Percentiles rank a stretch among this genome's conserved stretches.
Conservation (phyloP, 306 rosid species). For the Rosa rugosa region DNA sequence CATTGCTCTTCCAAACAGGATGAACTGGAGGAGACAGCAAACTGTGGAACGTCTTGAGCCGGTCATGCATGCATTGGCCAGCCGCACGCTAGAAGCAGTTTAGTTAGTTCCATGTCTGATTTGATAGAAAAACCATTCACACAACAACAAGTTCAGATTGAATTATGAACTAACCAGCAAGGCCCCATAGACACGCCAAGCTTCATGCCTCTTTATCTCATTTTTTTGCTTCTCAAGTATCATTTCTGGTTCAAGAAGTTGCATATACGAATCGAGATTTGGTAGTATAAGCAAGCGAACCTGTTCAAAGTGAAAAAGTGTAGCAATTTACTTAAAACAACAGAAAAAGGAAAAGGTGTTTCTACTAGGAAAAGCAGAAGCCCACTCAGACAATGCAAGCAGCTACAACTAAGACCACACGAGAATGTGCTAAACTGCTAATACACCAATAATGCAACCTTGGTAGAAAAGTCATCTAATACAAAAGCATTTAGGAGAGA, state of each 20-base stretch:
- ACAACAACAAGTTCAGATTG: constrained; percentile 6
- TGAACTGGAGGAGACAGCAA: constrained; percentile 49
- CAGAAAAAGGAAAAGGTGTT: constrained; percentile 7
- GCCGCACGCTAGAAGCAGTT: constrained; percentile 65
- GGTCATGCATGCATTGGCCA: constrained; percentile 66
- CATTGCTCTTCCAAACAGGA: constrained; percentile 42
- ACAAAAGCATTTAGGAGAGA: constrained; percentile 26
- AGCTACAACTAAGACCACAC: constrained; percentile 2
- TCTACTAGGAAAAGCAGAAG: constrained; percentile 16
- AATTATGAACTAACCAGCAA: constrained; percentile 65
- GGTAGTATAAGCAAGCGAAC: constrained; percentile 79
- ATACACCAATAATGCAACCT: constrained; percentile 14
- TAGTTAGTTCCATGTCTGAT: constrained; percentile 25
- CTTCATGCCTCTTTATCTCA: constrained; percentile 77
- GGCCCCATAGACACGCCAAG: constrained; percentile 85
- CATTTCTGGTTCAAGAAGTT: constrained; percentile 81
- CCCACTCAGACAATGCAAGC: constrained; percentile 10
- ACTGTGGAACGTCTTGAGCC: constrained; percentile 43
- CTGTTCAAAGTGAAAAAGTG: constrained; percentile 42
- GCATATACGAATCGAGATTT: constrained; percentile 83
- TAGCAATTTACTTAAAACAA: constrained; percentile 20
- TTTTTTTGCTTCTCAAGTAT: constrained; percentile 71
- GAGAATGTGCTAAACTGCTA: neutral
- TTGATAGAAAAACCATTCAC: constrained; percentile 11
- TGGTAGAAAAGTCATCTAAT: neutral